These are phyloP conservation scores for Nakataea oryzae DNA, from an alignment of 2,329 filamentous ascomycete species.

Conservation along the genomic window DNA sequence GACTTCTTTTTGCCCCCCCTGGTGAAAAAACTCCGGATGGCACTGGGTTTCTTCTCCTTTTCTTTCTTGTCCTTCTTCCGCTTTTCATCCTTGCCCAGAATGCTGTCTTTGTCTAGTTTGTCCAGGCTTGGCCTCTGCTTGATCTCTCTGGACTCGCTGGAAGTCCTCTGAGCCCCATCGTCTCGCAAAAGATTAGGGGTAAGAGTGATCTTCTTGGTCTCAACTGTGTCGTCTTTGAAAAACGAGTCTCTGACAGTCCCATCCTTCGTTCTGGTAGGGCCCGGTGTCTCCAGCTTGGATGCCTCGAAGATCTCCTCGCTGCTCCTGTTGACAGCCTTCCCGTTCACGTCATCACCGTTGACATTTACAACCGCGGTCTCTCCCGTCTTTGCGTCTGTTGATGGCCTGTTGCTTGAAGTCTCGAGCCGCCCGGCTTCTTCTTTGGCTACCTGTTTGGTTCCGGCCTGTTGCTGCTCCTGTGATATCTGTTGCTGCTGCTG, in stretches of 20 bases:
- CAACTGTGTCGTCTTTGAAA: conserved; percentile 90
- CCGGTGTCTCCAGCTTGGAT: conserved; percentile 30
- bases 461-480: conserved; percentile 13
- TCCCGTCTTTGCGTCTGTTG: conserved; percentile 24
- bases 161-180: conserved; percentile 46
- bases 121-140: conserved; percentile 62
- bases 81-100: conserved; percentile 55
- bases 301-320: conserved; percentile 59
- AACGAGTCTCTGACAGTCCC: conserved; percentile 89
- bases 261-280: conserved; percentile 60
- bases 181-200: conserved; percentile 88
- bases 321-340: conserved; percentile 24
- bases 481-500: conserved; percentile 14
- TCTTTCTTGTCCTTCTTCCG: conserved; percentile 66
- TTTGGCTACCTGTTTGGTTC: conserved; percentile 21
- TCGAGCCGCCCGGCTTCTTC: conserved; percentile 47
- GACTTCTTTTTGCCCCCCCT: conserved; percentile 50
- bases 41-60: conserved; percentile 53
- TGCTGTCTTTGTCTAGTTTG: conserved; percentile 53
- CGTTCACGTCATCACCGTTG: conserved; percentile 11
- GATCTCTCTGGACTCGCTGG: conserved; percentile 44
- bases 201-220: conserved; percentile 94
- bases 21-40: conserved; percentile 51
- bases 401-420: conserved; percentile 37
- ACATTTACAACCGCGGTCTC: conserved; percentile 23